Conservation (phyloP, 345 rosid species). For the Fremontodendron californicum region DNA sequence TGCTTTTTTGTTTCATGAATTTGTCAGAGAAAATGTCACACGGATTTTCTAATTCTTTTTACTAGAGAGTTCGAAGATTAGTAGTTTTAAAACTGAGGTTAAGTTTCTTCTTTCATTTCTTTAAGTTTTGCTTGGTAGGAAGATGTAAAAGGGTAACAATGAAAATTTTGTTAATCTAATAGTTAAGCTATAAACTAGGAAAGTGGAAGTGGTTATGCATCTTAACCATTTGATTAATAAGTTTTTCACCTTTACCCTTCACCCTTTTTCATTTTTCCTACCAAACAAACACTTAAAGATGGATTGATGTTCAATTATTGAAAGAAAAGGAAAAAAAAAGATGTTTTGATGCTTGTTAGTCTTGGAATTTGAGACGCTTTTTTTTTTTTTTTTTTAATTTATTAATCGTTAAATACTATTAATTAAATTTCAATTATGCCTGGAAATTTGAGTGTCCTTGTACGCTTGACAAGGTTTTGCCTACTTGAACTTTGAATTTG, state of each 20-base stretch:
- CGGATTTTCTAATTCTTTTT: background rate
- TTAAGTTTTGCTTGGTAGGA: background rate
- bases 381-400: background rate
- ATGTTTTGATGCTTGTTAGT: background rate
- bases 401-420: background rate
- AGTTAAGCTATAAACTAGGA: too few species aligned
- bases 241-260: too few species aligned
- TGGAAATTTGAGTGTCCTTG: background rate
- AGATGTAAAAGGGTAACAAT: background rate
- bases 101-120: background rate
- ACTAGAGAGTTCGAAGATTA: background rate
- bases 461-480: background rate
- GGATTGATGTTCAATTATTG: background rate
- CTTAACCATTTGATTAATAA: too few species aligned
- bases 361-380: background rate
- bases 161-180: too few species aligned
- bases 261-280: too few species aligned
- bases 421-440: background rate
- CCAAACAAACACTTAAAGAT: background rate
- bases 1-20: background rate
- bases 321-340: background rate
- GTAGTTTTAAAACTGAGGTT: background rate
- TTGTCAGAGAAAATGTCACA: background rate
- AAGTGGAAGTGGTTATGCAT: too few species aligned
- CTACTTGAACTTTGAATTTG: background rate